These are phyloP conservation scores for Kwoniella botswanensis DNA, from an alignment of 768 basidiomycete genomes.

Conservation along the genomic window DNA sequence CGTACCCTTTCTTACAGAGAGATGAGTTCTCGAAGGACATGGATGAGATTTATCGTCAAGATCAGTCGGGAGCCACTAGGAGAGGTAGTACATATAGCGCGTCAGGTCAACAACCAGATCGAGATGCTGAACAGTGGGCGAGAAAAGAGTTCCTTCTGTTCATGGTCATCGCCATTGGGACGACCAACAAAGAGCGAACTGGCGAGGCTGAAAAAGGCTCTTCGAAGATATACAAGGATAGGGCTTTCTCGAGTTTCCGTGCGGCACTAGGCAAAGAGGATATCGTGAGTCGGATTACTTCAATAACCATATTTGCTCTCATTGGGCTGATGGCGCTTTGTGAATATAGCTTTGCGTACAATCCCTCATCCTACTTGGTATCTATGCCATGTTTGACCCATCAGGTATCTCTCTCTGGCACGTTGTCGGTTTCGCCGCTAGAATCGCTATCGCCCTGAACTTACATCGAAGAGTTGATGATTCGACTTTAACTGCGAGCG, in stretches of 20 bases:
- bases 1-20: constrained; percentile 40
- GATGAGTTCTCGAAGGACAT: constrained; percentile 31
- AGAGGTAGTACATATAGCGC: not conserved
- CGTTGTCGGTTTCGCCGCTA: constrained; percentile 38
- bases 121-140: constrained; percentile 6
- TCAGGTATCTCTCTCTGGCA: constrained; percentile 38
- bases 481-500: constrained; percentile 4
- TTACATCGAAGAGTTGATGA: constrained; percentile 36
- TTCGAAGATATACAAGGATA: constrained; percentile 17
- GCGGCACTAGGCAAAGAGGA: constrained; percentile 30
- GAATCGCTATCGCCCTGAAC: constrained; percentile 35
- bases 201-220: constrained; percentile 29
- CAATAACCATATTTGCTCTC: not conserved
- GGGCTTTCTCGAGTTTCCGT: constrained; percentile 27
- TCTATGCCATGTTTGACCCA: constrained; percentile 39
- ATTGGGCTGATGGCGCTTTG: not conserved
- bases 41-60: constrained; percentile 28
- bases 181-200: constrained; percentile 26
- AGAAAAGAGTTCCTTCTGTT: constrained; percentile 42
- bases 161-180: constrained; percentile 44
- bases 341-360: constrained; percentile 32
- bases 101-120: not conserved
- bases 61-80: not conserved
- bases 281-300: constrained; percentile 29
- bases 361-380: constrained; percentile 34